Conservation (phyloP, 306 rosid genomes). For the Ormosia emarginata region DNA sequence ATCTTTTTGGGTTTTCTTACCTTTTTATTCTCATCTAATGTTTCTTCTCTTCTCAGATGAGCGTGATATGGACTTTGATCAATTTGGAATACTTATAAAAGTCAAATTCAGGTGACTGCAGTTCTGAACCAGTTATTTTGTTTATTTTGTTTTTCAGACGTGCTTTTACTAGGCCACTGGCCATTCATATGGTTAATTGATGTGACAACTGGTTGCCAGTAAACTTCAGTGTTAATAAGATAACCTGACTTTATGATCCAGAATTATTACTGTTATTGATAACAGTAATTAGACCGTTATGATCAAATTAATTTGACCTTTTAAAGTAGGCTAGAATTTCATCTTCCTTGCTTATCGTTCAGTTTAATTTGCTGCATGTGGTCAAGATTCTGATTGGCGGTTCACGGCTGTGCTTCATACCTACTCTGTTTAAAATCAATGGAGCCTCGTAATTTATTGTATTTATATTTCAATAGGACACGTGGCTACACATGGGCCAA, state of each 20-base stretch:
- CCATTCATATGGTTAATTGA: background rate
- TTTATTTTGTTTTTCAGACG: background rate
- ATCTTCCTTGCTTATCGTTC: background rate
- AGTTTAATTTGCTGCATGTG: background rate
- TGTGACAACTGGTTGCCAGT: background rate
- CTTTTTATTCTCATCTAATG: conserved; percentile 18
- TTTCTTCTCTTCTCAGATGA: conserved; percentile 64
- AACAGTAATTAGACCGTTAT: background rate
- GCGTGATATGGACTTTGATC: conserved; percentile 76
- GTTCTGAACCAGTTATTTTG: background rate
- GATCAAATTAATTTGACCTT: background rate
- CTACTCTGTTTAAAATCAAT: background rate
- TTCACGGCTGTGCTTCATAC: background rate
- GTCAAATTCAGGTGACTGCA: conserved; percentile 88
- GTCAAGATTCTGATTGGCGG: background rate
- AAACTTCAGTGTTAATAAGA: background rate
- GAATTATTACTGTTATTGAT: background rate
- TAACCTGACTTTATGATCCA: background rate
- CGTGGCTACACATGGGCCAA: background rate
- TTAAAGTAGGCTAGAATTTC: background rate
- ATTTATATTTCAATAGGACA: background rate
- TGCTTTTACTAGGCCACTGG: background rate
- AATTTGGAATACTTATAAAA: conserved; percentile 84
- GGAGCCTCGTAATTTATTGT: background rate
- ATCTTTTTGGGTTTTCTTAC: conserved; percentile 10